Conservation (phyloP, 768 basidiomycete genomes). For the Boletus coccyginus region DNA sequence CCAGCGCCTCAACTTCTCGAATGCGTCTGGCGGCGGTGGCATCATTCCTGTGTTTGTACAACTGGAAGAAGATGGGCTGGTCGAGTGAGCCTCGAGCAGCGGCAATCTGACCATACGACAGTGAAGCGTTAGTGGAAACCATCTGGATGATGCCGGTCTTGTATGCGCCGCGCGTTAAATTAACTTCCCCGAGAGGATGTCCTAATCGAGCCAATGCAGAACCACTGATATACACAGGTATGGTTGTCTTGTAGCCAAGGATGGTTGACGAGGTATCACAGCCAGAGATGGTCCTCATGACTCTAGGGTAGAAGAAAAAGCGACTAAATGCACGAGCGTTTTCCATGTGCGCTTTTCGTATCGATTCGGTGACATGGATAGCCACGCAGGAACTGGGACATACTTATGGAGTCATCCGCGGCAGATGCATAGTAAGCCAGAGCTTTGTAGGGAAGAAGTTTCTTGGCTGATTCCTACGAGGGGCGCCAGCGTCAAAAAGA, state of each 20-base stretch:
- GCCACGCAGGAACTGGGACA: slow-evolving; percentile 24
- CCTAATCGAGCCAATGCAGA: slow-evolving; percentile 85
- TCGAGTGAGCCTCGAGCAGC: slow-evolving; percentile 47
- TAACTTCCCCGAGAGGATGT: slow-evolving; percentile 86
- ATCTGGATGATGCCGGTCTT: slow-evolving; percentile 75
- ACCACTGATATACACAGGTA: slow-evolving; percentile 83
- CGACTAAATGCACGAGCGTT: slow-evolving; percentile 80
- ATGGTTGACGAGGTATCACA: slow-evolving; percentile 72
- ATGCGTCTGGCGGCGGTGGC: slow-evolving; percentile 65
- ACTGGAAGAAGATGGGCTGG: slow-evolving; percentile 75
- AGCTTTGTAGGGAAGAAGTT: slow-evolving; percentile 70
- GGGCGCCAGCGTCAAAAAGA: background rate
- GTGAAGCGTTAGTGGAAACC: slow-evolving; percentile 76
- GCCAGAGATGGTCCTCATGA: slow-evolving; percentile 63
- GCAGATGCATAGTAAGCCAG: slow-evolving; percentile 85
- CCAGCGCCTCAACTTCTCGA: slow-evolving; percentile 63
- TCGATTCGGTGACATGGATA: slow-evolving; percentile 14
- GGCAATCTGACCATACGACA: slow-evolving; percentile 64
- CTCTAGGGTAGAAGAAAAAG: slow-evolving; percentile 84
- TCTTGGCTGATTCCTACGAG: slow-evolving; percentile 64
- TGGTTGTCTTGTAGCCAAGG: slow-evolving; percentile 64
- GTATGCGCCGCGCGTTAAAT: slow-evolving; percentile 71
- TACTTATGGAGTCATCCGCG: slow-evolving; percentile 81
- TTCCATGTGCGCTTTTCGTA: slow-evolving; percentile 51
- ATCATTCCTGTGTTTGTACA: slow-evolving; percentile 81